These are phyloP conservation scores for Botrytis squamosa DNA, from an alignment of 2,329 filamentous ascomycete species.

Conservation along the genomic window DNA sequence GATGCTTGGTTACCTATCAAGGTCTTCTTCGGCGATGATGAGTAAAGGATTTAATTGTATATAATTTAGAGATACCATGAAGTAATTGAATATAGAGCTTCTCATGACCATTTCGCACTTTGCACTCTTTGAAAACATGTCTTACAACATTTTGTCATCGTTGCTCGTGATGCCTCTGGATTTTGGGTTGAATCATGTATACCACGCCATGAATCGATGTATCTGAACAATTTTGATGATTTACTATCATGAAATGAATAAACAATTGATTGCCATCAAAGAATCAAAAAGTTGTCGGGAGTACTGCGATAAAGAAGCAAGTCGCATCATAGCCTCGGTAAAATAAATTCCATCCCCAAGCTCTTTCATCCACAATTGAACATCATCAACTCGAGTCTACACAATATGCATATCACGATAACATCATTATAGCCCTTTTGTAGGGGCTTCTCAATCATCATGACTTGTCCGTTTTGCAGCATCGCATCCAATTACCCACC, in stretches of 20 bases:
- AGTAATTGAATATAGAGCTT: slow-evolving; percentile 13
- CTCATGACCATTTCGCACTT: neutral
- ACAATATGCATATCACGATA: slow-evolving; percentile 26
- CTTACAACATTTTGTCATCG: too few relatives aligned
- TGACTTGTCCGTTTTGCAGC: slow-evolving; percentile 59
- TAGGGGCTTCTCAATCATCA: slow-evolving; percentile 16
- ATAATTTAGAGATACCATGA: slow-evolving; percentile 21
- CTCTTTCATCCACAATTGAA: slow-evolving; percentile 9
- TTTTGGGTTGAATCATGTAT: neutral
- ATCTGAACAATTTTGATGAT: neutral
- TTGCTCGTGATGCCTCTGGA: neutral
- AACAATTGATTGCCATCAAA: neutral
- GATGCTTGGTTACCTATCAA: slow-evolving; percentile 72
- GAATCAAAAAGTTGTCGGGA: neutral
- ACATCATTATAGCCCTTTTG: slow-evolving; percentile 18
- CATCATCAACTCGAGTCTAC: neutral
- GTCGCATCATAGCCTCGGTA: slow-evolving; percentile 16
- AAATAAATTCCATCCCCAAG: slow-evolving; percentile 11
- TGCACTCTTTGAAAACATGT: neutral
- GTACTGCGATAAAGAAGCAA: slow-evolving; percentile 3
- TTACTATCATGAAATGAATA: neutral
- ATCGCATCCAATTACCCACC: slow-evolving; percentile 53
- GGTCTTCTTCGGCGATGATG: slow-evolving; percentile 82
- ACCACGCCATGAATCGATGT: neutral
- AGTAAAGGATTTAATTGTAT: slow-evolving; percentile 49